Evolutionary conservation across 2,329 filamentous ascomycete species (phyloP).

Genomic region (Claviceps digitariae): DNA sequence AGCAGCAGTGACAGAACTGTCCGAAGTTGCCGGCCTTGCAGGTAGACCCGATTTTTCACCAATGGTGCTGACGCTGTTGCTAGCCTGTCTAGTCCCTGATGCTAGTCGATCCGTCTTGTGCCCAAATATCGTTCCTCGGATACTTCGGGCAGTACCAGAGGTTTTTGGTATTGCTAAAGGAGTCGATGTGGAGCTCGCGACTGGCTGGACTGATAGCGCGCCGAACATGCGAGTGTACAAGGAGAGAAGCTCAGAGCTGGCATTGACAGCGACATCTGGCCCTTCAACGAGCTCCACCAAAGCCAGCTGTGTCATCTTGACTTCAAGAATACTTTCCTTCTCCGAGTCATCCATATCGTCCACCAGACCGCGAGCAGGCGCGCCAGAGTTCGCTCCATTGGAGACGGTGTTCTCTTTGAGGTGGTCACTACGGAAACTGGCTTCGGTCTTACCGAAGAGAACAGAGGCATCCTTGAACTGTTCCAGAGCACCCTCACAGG

Average conservation of each 20-base stretch:
- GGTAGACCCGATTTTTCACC: constrained; percentile 23
- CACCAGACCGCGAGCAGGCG: constrained; percentile 37
- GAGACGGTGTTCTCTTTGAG: constrained; percentile 42
- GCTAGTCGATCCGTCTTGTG: constrained; percentile 32
- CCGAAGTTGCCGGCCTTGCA: constrained; percentile 24
- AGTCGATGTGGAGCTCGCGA: constrained; percentile 16
- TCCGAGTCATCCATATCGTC: constrained; percentile 75
- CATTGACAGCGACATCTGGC: constrained; percentile 73
- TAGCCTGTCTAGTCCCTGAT: constrained; percentile 26
- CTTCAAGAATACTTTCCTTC: constrained; percentile 77
- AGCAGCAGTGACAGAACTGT: constrained; percentile 23
- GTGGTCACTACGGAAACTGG: constrained; percentile 51
- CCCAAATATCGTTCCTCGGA: constrained; percentile 70
- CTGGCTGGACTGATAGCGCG: constrained; percentile 31
- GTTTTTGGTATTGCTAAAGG: constrained; percentile 48
- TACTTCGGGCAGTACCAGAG: constrained; percentile 54
- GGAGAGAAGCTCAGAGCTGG: constrained; percentile 69
- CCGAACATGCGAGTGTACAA: constrained; percentile 75
- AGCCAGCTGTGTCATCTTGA: constrained; percentile 88
- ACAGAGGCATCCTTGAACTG: constrained; percentile 64
- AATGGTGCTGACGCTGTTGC: constrained; percentile 17
- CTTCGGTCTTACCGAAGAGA: constrained; percentile 50
- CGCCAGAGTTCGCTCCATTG: constrained; percentile 10
- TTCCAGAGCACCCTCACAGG: constrained; percentile 84
- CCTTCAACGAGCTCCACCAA: constrained; percentile 76